Base-by-base conservation (phyloP, 1,284 basidiomycete genomes). In the Sphagnurus paluster region DNA sequence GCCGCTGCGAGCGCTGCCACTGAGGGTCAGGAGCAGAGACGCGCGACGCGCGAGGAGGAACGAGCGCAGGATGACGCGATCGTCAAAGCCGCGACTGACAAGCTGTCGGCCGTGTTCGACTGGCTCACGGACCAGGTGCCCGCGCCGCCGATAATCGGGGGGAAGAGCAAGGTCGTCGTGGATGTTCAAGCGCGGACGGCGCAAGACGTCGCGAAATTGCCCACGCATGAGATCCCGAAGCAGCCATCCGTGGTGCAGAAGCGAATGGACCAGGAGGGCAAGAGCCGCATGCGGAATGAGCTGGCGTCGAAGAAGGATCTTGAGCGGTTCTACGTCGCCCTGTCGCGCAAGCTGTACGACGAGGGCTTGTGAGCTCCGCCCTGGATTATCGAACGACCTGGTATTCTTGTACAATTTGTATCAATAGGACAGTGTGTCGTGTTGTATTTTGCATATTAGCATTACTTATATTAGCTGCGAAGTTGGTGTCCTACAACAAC, bases 91-190 rank as follows among this genome's bases (percentile, higher is more conserved):
- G 84, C 86, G 14, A 85, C 86, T 2, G 85, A 85, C 50, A 81
- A 78, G 55, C 64, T 89, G 3, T 86, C 84, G 2, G 76, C 75
- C 1, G 83, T 88, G 23, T 77, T 90, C 54, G 87, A 90, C 60
- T 90, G 86, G 86, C 65, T 89, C 16, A 73, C 82, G 11, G 84
- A 89, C n/a, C 80, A 83, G 54, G 79, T 84, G 4, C 84, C 87
- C 8, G 56, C 67, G 2, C 57, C 67, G 4, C 55, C 62, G 11
- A 38, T 54, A 7, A 39, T 57, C 16, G 49, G 46, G 33, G 37
- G 39, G 14, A 57, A 61, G 46, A 56, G 46, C 21, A 59, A 57
- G 48, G 46, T 20, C 10, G 26, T 52, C 23, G 40, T 43, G 8
- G 39, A 48, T 23, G 46, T 42, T 29, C 42, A 39, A 38, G 49